Conservation (phyloP, 1,284 basidiomycete genomes). For the Pyrrhoderma noxium region DNA sequence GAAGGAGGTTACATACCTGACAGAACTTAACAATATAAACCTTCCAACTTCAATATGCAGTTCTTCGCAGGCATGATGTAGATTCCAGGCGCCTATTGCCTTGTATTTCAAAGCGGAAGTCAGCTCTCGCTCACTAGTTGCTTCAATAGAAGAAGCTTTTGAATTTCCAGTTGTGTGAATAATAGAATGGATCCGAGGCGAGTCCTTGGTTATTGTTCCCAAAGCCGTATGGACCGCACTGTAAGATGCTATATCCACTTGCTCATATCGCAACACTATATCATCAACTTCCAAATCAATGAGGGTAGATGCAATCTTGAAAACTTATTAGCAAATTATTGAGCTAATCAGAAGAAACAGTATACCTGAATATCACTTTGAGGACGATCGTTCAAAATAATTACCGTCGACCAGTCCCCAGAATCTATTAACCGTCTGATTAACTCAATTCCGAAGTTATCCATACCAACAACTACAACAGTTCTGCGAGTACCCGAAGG, state of each 20-base stretch:
- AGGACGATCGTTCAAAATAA: conserved; percentile 6
- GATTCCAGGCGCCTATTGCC: conserved; percentile 28
- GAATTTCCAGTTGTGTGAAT: conserved; percentile 26
- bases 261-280: conserved; percentile 9
- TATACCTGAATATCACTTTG: conserved; percentile 7
- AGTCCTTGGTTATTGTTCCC: conserved; percentile 18
- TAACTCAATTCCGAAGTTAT: conserved; percentile 25
- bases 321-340: not conserved
- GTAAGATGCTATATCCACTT: conserved; percentile 23
- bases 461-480: conserved; percentile 28
- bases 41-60: conserved; percentile 25
- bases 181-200: conserved; percentile 25
- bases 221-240: conserved; percentile 20
- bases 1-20: conserved; percentile 22
- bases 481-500: conserved; percentile 15
- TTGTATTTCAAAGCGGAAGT: conserved; percentile 24
- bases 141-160: conserved; percentile 22
- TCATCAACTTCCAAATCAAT: conserved; percentile 10
- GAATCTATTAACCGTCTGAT: conserved; percentile 20
- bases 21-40: conserved; percentile 27
- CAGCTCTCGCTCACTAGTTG: conserved; percentile 21
- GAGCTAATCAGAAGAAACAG: not conserved
- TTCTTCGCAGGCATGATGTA: conserved; percentile 26
- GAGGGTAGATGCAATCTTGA: conserved; percentile 11
- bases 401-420: conserved; percentile 4